Evolutionary conservation across 106 monocot genomes (phyloP).

Genomic region (Phalaenopsis equestris): DNA sequence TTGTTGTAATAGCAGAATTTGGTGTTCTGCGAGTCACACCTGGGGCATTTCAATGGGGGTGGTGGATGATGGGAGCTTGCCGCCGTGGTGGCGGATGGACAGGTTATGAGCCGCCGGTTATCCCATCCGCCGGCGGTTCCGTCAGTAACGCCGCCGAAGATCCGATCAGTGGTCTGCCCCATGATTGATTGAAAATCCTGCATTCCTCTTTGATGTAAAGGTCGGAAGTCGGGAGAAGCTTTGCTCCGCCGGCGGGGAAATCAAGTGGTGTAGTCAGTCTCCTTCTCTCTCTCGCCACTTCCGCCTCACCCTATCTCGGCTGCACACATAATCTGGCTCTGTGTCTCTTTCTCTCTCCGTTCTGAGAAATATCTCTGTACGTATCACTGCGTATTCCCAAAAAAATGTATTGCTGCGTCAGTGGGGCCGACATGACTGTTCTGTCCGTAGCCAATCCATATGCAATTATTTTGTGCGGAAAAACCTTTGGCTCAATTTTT

Average conservation of each 20-base stretch:
- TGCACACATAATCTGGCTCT: neutral
- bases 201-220: slow-evolving; percentile 9
- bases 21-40: slow-evolving; percentile 54
- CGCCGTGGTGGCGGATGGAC: neutral
- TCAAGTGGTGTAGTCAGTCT: neutral
- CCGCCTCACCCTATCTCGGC: neutral
- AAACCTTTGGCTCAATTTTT: too few species aligned
- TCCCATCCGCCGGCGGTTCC: neutral
- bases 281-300: neutral
- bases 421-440: too few species aligned
- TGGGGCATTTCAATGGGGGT: slow-evolving; percentile 35
- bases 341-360: neutral
- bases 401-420: too few species aligned
- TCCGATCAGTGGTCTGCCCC: slow-evolving; percentile 11
- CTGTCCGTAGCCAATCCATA: too few species aligned
- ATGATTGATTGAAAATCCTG: slow-evolving; percentile 27
- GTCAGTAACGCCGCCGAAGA: slow-evolving; percentile 9
- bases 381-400: too few species aligned
- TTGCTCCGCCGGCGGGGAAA: neutral
- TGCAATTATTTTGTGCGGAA: too few species aligned
- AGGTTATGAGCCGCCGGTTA: neutral
- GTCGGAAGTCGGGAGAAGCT: too few species aligned
- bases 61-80: neutral
- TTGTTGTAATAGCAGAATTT: slow-evolving; percentile 92
- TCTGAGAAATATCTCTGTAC: neutral